Percentiles rank a stretch among this genome's conserved stretches.
These are phyloP conservation scores for Trametes gibbosa DNA, from an alignment of 768 basidiomycete genomes.

Conservation along the genomic window DNA sequence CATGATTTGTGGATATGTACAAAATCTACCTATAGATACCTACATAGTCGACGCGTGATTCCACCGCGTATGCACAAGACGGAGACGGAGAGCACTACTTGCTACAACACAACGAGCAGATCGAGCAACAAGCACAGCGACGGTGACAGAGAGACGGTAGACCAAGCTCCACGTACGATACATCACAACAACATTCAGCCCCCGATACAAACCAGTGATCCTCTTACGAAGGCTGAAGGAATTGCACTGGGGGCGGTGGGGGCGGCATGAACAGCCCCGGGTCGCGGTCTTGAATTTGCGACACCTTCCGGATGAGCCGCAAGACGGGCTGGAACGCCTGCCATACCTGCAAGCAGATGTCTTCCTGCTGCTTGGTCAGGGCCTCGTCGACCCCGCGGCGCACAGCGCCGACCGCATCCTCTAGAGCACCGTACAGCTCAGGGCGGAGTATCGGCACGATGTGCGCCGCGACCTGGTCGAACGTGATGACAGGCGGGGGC, in stretches of 20 bases:
- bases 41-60: no score
- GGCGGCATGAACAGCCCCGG: slow-evolving; percentile 6
- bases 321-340: background rate
- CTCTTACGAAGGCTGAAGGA: slow-evolving; percentile 6
- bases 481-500: background rate
- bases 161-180: background rate
- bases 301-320: background rate
- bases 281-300: slow-evolving; percentile 1
- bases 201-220: no score
- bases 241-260: slow-evolving; percentile 8
- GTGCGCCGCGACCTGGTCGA: slow-evolving; percentile 3
- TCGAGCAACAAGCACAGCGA: background rate
- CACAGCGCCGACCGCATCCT: background rate
- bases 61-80: background rate
- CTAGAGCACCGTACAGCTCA: background rate
- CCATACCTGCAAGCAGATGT: slow-evolving; percentile 7
- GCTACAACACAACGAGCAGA: background rate
- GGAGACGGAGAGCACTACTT: background rate
- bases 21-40: background rate
- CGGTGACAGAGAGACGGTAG: background rate
- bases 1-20: background rate
- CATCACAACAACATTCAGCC: background rate
- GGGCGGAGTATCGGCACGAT: background rate
- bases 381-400: slow-evolving; percentile 6
- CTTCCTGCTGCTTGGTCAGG: slow-evolving; percentile 3